These are phyloP conservation scores for Ogataea hybrid DNA, from an alignment of 1,139 yeast genomes.

Conservation along the genomic window DNA sequence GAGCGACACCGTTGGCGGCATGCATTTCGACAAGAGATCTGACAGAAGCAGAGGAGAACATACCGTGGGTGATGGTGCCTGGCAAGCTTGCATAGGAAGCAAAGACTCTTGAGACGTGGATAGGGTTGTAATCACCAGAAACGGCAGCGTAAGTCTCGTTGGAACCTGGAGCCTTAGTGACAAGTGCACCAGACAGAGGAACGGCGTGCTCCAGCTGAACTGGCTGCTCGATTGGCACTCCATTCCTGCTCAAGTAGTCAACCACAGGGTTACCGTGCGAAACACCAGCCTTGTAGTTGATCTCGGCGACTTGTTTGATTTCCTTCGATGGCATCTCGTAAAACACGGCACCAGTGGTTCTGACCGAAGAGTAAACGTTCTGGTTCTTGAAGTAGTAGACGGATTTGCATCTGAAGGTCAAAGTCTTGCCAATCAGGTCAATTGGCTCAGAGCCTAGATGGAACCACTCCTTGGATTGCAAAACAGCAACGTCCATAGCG, in stretches of 20 bases:
- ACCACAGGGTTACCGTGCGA: slow-evolving; percentile 97
- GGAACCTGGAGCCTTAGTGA: slow-evolving; percentile 75
- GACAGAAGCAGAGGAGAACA: slow-evolving; percentile 96
- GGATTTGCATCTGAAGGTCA: slow-evolving; percentile 89
- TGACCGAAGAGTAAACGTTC: slow-evolving; percentile 72
- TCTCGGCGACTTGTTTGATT: slow-evolving; percentile 81
- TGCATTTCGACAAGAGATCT: slow-evolving; percentile 95
- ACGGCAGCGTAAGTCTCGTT: slow-evolving; percentile 97
- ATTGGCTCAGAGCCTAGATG: slow-evolving; percentile 62
- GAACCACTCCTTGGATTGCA: slow-evolving; percentile 98
- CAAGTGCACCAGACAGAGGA: slow-evolving; percentile 78
- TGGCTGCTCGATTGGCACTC: slow-evolving; percentile 93
- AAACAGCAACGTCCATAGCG: slow-evolving; percentile 88
- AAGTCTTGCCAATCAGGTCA: slow-evolving; percentile 73
- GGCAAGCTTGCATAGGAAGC: slow-evolving; percentile 91
- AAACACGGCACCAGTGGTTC: slow-evolving; percentile 80
- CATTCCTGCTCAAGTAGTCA: slow-evolving; percentile 89
- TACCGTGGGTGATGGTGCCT: slow-evolving; percentile 98
- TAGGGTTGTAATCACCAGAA: slow-evolving; percentile 98
- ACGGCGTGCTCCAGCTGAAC: slow-evolving; percentile 85
- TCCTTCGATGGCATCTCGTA: slow-evolving; percentile 94
- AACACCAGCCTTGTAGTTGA: slow-evolving; percentile 86
- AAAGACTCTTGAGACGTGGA: slow-evolving; percentile 94
- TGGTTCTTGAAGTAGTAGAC: slow-evolving; percentile 78
- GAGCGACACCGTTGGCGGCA: slow-evolving; percentile 97